Evolutionary conservation across 2,329 filamentous ascomycete genomes (phyloP), one percentile per base, ranked within the genome.

Genomic region (Nothophaeocryptopus gaeumannii): DNA sequence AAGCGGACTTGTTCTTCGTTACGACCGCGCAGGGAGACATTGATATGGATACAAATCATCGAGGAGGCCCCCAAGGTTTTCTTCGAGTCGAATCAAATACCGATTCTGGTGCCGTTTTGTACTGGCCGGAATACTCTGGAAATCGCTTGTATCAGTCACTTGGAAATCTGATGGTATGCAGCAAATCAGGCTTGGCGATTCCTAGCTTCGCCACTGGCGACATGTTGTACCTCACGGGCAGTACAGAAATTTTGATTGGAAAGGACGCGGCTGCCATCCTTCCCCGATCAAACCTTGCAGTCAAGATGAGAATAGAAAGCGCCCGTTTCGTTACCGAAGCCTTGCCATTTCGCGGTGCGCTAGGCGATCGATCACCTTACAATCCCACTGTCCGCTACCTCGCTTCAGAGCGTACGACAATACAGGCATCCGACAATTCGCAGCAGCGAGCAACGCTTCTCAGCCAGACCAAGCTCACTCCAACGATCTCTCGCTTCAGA

Each of bases 111-210:
- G 72, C 72, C 1, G 74, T 80, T 2, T 67, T 95, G 11, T 75
- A 85, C 2, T 95, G 89, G 68, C 89, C 89, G 0, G 89, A 95
- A 65, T 95, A 86, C 66, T 90, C 86, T 0, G 89, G 89, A 7
- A 95, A 95, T 67, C 76, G 88, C 12, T 72, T 93, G 0, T 95
- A 95, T 61, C 89, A 95, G 67, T 88, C 86, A 0, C 77, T 95
- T 0, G 89, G 89, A 1, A 95, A 95, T 63, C 72, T 95, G 11
- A 74, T 78, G 34, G 70, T 78, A 7, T 85, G 84, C 30, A 86
- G 88, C 0, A 71, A 73, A 13, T 80, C 86, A 2, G 88, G 89
- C 2, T 67, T 92, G 41, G 81, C 80, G 2, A 77, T 95, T 32
- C 88, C 89, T 0, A 82, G 91, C 65, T 92, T 88, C 62, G 78